Conservation (phyloP, 257 asterid species). For the Fraxinus pennsylvanica region DNA sequence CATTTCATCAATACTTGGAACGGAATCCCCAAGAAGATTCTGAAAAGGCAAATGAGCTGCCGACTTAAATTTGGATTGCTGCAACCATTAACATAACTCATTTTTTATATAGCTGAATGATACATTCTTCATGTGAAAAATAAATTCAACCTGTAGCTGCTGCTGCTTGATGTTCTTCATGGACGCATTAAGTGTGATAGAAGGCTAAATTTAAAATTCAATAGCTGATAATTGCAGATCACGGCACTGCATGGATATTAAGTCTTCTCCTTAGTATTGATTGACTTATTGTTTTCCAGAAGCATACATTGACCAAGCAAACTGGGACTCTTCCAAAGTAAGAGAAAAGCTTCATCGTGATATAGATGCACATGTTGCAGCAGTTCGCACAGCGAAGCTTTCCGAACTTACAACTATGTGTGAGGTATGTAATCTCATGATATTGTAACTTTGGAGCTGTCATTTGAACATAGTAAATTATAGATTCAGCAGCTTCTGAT, state of each 20-base stretch:
- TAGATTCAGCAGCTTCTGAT: not conserved
- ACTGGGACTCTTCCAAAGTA: slow-evolving; percentile 86
- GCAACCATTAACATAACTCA: slow-evolving; percentile 22
- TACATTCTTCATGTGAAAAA: slow-evolving; percentile 15
- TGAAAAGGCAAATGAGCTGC: not conserved
- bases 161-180: slow-evolving; percentile 16
- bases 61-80: slow-evolving; percentile 23
- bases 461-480: not conserved
- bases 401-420: slow-evolving; percentile 61
- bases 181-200: slow-evolving; percentile 16
- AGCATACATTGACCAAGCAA: slow-evolving; percentile 73
- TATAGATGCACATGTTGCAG: slow-evolving; percentile 72
- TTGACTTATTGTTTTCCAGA: slow-evolving; percentile 35
- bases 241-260: not conserved
- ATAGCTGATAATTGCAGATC: slow-evolving; percentile 7
- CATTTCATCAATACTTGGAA: slow-evolving; percentile 8
- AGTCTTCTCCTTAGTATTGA: slow-evolving; percentile 9
- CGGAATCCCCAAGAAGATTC: slow-evolving; percentile 17
- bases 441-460: not conserved
- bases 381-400: slow-evolving; percentile 69
- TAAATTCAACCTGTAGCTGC: slow-evolving; percentile 12
- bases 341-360: slow-evolving; percentile 89
- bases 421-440: slow-evolving; percentile 57
- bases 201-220: slow-evolving; percentile 20
- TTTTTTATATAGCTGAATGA: slow-evolving; percentile 14